Conservation (phyloP, 2,329 filamentous ascomycete genomes). For the Mariannaea sp. region DNA sequence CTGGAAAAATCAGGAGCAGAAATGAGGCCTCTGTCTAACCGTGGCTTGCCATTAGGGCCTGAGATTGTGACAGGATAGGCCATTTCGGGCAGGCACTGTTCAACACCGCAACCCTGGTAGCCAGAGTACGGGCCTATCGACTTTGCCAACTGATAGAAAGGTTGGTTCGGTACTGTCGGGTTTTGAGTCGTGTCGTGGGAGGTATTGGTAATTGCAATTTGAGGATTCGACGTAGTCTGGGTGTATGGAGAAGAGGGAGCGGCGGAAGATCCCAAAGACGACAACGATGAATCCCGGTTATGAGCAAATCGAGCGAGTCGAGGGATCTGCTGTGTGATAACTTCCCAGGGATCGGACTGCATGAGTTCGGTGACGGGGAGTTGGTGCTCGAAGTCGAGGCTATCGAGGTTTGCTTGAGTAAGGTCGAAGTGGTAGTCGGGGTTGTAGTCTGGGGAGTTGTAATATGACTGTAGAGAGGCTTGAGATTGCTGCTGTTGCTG, state of each 20-base stretch:
- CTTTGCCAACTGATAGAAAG: conserved; percentile 56
- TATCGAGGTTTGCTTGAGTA: conserved; percentile 29
- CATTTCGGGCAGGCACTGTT: conserved; percentile 46
- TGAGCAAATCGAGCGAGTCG: conserved; percentile 52
- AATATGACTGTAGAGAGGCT: conserved; percentile 21
- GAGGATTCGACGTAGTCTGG: conserved; percentile 60
- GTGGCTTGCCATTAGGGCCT: conserved; percentile 43
- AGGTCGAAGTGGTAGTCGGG: conserved; percentile 24
- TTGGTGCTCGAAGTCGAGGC: conserved; percentile 35
- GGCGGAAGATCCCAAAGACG: conserved; percentile 64
- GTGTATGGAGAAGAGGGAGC: conserved; percentile 65
- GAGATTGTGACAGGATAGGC: conserved; percentile 49
- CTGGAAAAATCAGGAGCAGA: conserved; percentile 53
- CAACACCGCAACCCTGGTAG: conserved; percentile 45
- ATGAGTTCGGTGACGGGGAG: conserved; percentile 40
- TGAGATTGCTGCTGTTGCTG: conserved; percentile 39
- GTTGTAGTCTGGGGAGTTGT: conserved; percentile 29
- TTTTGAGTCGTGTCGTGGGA: conserved; percentile 51
- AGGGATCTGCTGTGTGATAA: conserved; percentile 44
- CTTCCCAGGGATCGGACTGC: conserved; percentile 51
- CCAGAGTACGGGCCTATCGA: conserved; percentile 49
- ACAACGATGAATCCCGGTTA: conserved; percentile 65
- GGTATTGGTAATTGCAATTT: conserved; percentile 60
- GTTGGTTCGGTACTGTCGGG: conserved; percentile 24
- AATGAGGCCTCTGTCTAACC: conserved; percentile 49